Percentiles rank a stretch among this genome's conserved stretches.
Evolutionary conservation across 2,329 filamentous ascomycete species (phyloP).

Genomic region (Apiospora malaysiana): DNA sequence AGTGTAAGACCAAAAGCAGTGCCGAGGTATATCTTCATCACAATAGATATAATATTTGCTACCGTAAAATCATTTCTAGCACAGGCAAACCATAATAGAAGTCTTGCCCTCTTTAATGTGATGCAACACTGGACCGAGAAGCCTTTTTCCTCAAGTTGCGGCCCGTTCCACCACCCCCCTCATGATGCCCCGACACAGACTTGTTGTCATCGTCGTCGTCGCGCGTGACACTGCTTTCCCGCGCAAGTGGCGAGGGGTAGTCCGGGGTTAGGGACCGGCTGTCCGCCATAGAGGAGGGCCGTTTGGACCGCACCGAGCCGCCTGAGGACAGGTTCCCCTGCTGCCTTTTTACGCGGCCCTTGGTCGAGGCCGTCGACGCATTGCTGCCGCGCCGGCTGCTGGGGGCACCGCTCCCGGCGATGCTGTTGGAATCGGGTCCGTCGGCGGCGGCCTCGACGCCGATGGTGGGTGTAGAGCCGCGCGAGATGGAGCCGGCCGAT

Average conservation of each 20-base stretch:
- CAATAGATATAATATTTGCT: not conserved
- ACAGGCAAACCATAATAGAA: not conserved
- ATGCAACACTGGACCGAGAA: slow-evolving; percentile 23
- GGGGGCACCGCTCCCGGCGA: not conserved
- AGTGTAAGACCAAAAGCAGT: too few relatives aligned
- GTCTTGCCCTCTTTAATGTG: not conserved
- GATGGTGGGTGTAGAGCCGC: slow-evolving; percentile 55
- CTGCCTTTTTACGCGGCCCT: slow-evolving; percentile 51
- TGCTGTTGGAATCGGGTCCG: slow-evolving; percentile 29
- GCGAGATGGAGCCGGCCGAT: slow-evolving; percentile 51
- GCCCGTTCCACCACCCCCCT: slow-evolving; percentile 17
- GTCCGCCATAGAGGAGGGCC: slow-evolving; percentile 47
- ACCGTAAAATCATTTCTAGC: not conserved
- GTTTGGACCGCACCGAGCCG: slow-evolving; percentile 46
- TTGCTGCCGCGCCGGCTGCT: slow-evolving; percentile 53
- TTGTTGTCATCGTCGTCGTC: slow-evolving; percentile 23
- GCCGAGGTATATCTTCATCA: not conserved
- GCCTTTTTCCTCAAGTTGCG: slow-evolving; percentile 24
- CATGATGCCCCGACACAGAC: not conserved
- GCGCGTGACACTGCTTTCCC: slow-evolving; percentile 49
- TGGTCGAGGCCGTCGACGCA: slow-evolving; percentile 54
- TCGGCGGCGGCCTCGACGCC: slow-evolving; percentile 44
- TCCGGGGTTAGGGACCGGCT: slow-evolving; percentile 62
- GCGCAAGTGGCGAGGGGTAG: slow-evolving; percentile 57
- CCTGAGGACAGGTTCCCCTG: slow-evolving; percentile 42